Evolutionary conservation across 2,329 filamentous ascomycete genomes (phyloP), one percentile per base, ranked within the genome.

Genomic region (Microsporum audouinii): DNA sequence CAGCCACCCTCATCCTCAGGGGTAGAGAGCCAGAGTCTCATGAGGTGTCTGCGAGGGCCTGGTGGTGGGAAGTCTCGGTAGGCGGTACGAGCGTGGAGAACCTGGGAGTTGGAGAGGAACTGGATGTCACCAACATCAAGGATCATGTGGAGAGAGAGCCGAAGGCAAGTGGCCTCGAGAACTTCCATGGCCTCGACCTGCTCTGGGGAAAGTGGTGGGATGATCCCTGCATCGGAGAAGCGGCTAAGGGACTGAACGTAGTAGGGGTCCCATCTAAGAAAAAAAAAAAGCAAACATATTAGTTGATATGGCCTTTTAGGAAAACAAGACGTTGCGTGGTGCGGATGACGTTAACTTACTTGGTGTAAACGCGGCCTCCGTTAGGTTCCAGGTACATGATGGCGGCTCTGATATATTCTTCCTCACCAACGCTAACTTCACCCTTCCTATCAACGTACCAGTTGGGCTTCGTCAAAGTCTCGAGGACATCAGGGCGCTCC

Each of bases 361-460:
- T 95, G 72, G 84, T 86, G 75, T 89, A 91, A 8, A 92, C 82
- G 12, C 88, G 78, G 38, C 81, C 81, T 5, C 82, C 80, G 5
- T 80, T 83, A 3, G 82, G 83, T 77, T 95, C 89, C 2, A 91
- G 77, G 72, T 91, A 95, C 67, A 94, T 83, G 17, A 95, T 83
- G 10, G 83, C 80, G 36, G 86, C 84, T 49, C 81, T 79, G 67
- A 89, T 88, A 75, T 85, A 95, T 61, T 85, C 84, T 60, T 91
- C 83, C 73, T 95, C 81, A 10, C 88, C 89, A 12, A 79, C 76
- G 27, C 84, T 88, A 0, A 83, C 84, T 77, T 95, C 90, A 8
- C 90, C 90, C 77, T 95, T 95, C 60, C 90, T 86, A 74, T 95
- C 90, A 72, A 95, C 92, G 77, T 95, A 94, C 90, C 90, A 95